Evolutionary conservation across 2,329 filamentous ascomycete species (phyloP).

Genomic region (Incumbomyces delicatus): DNA sequence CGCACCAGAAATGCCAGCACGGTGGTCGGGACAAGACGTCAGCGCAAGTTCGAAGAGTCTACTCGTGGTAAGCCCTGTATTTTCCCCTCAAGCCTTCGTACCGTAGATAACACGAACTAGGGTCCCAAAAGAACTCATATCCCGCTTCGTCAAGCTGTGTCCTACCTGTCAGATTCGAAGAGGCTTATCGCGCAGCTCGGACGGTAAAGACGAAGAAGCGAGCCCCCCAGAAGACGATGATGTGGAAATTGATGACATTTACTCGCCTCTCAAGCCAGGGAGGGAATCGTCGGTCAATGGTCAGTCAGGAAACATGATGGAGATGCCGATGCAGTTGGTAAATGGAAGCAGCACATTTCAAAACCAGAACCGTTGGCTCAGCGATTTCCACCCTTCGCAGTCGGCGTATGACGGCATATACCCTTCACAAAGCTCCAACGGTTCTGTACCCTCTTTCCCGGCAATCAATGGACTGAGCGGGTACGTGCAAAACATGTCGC

Average conservation of each 20-base stretch:
- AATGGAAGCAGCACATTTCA: constrained; percentile 14
- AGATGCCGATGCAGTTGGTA: constrained; percentile 15
- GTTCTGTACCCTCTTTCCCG: not conserved
- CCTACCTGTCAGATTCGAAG: constrained; percentile 41
- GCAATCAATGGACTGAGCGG: not conserved
- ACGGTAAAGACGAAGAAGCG: constrained; percentile 7
- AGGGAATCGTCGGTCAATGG: constrained; percentile 9
- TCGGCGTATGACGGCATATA: constrained; percentile 2
- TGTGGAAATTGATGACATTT: not conserved
- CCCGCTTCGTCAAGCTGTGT: constrained; percentile 42
- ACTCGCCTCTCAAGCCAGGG: constrained; percentile 6
- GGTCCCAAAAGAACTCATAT: constrained; percentile 44
- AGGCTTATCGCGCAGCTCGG: constrained; percentile 24
- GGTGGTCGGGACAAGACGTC: constrained; percentile 45
- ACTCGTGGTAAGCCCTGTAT: constrained; percentile 36
- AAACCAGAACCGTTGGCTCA: constrained; percentile 21
- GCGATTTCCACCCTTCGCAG: constrained; percentile 12
- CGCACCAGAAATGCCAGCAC: constrained; percentile 42
- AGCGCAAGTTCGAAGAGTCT: constrained; percentile 40
- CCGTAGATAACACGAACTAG: constrained; percentile 22
- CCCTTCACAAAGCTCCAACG: not conserved
- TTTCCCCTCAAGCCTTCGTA: not conserved
- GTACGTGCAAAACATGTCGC: not conserved
- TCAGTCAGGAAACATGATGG: constrained; percentile 1
- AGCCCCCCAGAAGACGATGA: constrained; percentile 7